Evolutionary conservation across 257 asterid genomes (phyloP), one percentile per base, ranked within the genome.

Genomic region (Plantago ovata): DNA sequence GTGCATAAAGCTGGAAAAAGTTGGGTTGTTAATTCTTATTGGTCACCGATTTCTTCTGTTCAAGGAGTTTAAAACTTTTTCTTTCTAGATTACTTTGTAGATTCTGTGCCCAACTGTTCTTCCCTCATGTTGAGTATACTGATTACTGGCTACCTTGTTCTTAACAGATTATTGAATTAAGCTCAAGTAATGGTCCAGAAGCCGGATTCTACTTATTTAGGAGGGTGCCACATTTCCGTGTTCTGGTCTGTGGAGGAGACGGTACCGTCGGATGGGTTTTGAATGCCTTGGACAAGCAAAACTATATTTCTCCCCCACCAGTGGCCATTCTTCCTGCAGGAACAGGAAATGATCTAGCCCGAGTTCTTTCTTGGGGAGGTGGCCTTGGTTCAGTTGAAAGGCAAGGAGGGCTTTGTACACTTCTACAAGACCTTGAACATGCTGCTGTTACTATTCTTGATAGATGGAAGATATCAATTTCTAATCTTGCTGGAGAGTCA

Each of bases 261-360:
- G 97, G 99, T 57, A 93, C 96, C 58, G 95, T 93, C 62, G 97
- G 99, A 39, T 93, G 97, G 99, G 92, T 93, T 46, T 69, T 93
- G 75, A 63, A 89, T 75, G 82, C 92, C 71, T 76, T 93, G 66
- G 99, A 93, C 67, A 84, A 86, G 78, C 95, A 82, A 69, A 86
- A 86, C 51, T 89, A 74, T 77, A 83, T 93, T 67, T 93, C 99
- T 58, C 97, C 99, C 68, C 99, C 99, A n/a, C 97, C 99, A 10
- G 87, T 93, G 70, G 97, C 95, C 68, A 89, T 93, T 72, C 96
- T 93, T 69, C 99, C 99, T 38, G 96, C 99, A 1, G 99, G 99
- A 72, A 93, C 97, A 1, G 99, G 99, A 60, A 93, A 93, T 79
- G 99, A 93, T 77, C 77, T 93, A 82, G 95, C 99, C 65, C 83